Percentiles rank a stretch among this genome's conserved stretches.
phyloP scores from a whole-genome alignment of 2,329 filamentous ascomycete species.

The Cadophora sp. region DNA sequence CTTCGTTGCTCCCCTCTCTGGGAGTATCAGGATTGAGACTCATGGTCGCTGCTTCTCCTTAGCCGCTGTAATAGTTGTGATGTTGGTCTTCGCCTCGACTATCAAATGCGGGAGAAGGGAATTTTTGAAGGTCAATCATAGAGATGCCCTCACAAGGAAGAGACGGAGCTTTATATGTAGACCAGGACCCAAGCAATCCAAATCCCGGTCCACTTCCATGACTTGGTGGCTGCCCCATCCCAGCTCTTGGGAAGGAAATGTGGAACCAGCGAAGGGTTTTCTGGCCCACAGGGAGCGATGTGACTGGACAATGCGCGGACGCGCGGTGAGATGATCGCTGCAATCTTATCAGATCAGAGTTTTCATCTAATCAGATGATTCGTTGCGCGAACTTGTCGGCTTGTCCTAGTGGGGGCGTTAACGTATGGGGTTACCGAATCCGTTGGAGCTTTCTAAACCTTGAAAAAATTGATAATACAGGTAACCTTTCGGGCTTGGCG shows the following conservation, averaged over 20 bases:
- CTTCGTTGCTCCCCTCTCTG: neutral
- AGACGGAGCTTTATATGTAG: neutral
- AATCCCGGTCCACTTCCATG: neutral
- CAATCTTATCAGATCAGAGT: constrained; percentile 18
- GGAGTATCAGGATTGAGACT: neutral
- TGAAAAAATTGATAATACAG: constrained; percentile 1
- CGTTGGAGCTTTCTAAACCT: neutral
- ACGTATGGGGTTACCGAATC: constrained; percentile 1
- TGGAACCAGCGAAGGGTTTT: neutral
- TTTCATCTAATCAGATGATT: constrained; percentile 19
- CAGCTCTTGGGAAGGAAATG: neutral
- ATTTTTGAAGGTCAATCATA: neutral
- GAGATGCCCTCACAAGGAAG: neutral
- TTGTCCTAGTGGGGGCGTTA: neutral
- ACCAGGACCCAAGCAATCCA: neutral
- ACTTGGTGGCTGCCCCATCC: constrained; percentile 3
- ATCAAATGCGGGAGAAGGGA: neutral
- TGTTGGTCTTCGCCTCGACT: neutral
- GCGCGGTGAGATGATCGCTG: constrained; percentile 6
- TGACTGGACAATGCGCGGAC: neutral
- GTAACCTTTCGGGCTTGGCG: neutral
- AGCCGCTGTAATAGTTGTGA: neutral
- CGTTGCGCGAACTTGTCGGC: neutral
- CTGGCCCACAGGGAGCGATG: neutral
- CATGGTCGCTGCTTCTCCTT: neutral